phyloP scores from a whole-genome alignment of 345 rosid genomes.

The Brassica incana region DNA sequence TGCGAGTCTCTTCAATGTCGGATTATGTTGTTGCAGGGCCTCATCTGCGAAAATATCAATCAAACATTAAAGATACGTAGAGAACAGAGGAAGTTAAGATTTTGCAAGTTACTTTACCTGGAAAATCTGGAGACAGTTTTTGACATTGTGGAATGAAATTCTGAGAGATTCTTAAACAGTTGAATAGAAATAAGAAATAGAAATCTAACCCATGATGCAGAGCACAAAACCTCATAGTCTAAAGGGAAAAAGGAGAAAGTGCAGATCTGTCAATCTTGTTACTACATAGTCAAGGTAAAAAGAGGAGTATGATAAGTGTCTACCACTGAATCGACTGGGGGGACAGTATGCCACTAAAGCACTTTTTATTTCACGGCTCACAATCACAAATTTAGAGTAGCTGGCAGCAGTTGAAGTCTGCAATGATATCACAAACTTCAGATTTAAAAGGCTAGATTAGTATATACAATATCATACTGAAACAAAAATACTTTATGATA shows the following conservation, averaged over 20 bases:
- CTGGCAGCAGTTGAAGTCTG: constrained; percentile 86
- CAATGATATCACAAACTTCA: too few relatives aligned
- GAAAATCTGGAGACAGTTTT: too few relatives aligned
- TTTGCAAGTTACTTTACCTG: too few relatives aligned
- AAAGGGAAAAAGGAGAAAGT: too few relatives aligned
- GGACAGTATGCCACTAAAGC: constrained; percentile 95
- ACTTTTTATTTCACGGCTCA: constrained; percentile 93
- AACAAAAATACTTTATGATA: background rate
- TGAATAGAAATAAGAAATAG: background rate
- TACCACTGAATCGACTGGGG: constrained; percentile 91
- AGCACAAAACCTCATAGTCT: too few relatives aligned
- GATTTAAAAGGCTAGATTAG: background rate
- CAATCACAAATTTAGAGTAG: constrained; percentile 79
- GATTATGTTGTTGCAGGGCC: background rate
- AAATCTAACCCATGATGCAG: background rate
- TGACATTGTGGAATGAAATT: too few relatives aligned
- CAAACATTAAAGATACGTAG: background rate
- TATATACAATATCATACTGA: background rate
- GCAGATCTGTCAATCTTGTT: too few relatives aligned
- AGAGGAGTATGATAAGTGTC: constrained; percentile 55
- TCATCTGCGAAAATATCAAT: background rate
- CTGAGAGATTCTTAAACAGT: too few relatives aligned
- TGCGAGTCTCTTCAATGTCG: background rate
- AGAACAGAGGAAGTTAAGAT: background rate
- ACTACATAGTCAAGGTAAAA: background rate